Evolutionary conservation across 2,329 filamentous ascomycete species (phyloP).

Genomic region (Sordariomycetes sp.): DNA sequence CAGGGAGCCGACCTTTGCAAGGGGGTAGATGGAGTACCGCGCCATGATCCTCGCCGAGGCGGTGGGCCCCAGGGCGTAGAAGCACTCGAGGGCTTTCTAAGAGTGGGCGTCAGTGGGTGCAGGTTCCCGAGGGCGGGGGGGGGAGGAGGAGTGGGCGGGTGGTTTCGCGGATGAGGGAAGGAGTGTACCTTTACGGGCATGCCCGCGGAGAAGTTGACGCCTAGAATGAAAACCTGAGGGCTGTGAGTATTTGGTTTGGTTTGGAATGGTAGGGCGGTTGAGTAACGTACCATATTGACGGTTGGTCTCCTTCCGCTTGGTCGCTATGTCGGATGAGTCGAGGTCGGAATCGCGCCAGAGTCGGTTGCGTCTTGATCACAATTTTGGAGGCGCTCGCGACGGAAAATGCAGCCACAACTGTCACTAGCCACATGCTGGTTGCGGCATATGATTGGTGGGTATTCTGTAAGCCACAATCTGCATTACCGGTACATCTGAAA

Average conservation of each 20-base stretch:
- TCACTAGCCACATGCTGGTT: neutral
- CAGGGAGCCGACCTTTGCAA: conserved; percentile 63
- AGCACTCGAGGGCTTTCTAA: conserved; percentile 63
- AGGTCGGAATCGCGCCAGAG: neutral
- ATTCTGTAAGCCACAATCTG: neutral
- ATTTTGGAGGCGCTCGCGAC: neutral
- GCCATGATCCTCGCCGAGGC: conserved; percentile 67
- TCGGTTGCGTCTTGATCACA: neutral
- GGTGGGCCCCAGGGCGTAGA: conserved; percentile 72
- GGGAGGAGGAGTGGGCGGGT: conserved; percentile 1
- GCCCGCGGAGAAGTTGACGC: conserved; percentile 72
- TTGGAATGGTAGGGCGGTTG: neutral
- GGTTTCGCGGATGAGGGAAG: neutral
- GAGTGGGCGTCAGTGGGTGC: neutral
- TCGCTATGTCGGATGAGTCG: neutral
- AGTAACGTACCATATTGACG: conserved; percentile 7
- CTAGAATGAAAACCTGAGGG: conserved; percentile 66
- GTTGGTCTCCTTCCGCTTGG: neutral
- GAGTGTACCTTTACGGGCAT: conserved; percentile 67
- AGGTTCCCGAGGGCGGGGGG: conserved; percentile 5
- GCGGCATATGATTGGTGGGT: neutral
- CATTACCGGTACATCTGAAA: neutral
- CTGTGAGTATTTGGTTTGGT: neutral
- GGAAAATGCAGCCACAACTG: neutral
- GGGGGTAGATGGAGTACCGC: conserved; percentile 77